Conservation (phyloP, 2,329 filamentous ascomycete genomes). For the Trichoderma gracile region DNA sequence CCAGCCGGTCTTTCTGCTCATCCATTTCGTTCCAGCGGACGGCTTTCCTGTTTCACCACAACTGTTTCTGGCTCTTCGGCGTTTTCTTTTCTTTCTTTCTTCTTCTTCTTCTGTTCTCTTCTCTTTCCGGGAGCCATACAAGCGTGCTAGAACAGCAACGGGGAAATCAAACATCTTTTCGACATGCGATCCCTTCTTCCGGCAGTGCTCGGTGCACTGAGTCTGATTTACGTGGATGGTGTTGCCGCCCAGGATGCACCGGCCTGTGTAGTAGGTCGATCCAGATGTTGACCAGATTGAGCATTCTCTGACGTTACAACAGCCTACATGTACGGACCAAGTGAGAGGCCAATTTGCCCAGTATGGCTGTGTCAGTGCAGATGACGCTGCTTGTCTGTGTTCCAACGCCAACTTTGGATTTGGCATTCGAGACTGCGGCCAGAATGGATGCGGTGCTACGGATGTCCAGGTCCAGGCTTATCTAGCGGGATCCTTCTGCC, state of each 20-base stretch:
- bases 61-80: too few species aligned
- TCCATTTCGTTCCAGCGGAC: background rate
- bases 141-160: background rate
- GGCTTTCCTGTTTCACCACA: background rate
- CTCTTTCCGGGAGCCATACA: too few species aligned
- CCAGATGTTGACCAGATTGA: slow-evolving; percentile 1
- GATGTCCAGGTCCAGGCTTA: slow-evolving; percentile 36
- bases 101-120: background rate
- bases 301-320: slow-evolving; percentile 1
- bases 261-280: slow-evolving; percentile 38
- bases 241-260: slow-evolving; percentile 33
- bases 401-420: slow-evolving; percentile 30
- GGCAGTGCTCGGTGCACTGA: slow-evolving; percentile 35
- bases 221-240: slow-evolving; percentile 32
- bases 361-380: slow-evolving; percentile 34
- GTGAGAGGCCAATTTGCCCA: slow-evolving; percentile 30
- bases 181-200: slow-evolving; percentile 32
- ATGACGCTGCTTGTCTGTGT: slow-evolving; percentile 45
- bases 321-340: slow-evolving; percentile 32
- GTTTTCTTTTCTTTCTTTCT: background rate
- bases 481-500: slow-evolving; percentile 32
- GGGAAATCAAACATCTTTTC: background rate
- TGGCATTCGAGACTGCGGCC: slow-evolving; percentile 42
- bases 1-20: slow-evolving; percentile 4
- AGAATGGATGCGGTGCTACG: slow-evolving; percentile 34